Percentiles rank a stretch among this genome's conserved stretches.
Evolutionary conservation across 345 rosid species (phyloP).

Genomic region (Eucalyptus microcorys): DNA sequence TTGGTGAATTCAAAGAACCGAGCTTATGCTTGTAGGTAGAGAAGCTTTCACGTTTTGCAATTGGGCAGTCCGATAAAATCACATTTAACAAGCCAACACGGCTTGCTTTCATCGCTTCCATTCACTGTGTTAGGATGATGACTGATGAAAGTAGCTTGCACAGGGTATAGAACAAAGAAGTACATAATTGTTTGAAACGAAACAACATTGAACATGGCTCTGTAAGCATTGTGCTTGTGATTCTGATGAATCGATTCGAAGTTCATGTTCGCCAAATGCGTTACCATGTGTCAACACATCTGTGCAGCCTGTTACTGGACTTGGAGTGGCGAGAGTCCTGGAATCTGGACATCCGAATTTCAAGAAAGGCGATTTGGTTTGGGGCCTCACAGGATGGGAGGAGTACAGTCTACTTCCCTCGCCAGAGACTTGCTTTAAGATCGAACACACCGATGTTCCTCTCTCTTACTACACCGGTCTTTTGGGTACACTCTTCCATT

Average conservation of each 20-base stretch:
- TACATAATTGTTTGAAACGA: not conserved
- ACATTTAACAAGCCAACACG: not conserved
- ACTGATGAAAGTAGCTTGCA: not conserved
- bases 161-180: not conserved
- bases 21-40: not conserved
- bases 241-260: not conserved
- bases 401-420: not conserved
- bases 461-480: not conserved
- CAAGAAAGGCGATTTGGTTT: not conserved
- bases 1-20: not conserved
- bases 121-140: not conserved
- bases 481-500: not conserved
- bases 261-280: not conserved
- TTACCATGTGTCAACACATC: not conserved
- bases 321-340: not conserved
- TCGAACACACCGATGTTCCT: not conserved
- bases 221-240: not conserved
- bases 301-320: conserved; percentile 19
- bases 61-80: not conserved
- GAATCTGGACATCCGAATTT: not conserved
- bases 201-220: not conserved
- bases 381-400: not conserved
- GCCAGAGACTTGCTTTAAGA: not conserved
- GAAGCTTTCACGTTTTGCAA: not conserved
- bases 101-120: not conserved